Base-by-base conservation (phyloP, 192 early-diverging fungal species). In the Entomortierella beljakovae region DNA sequence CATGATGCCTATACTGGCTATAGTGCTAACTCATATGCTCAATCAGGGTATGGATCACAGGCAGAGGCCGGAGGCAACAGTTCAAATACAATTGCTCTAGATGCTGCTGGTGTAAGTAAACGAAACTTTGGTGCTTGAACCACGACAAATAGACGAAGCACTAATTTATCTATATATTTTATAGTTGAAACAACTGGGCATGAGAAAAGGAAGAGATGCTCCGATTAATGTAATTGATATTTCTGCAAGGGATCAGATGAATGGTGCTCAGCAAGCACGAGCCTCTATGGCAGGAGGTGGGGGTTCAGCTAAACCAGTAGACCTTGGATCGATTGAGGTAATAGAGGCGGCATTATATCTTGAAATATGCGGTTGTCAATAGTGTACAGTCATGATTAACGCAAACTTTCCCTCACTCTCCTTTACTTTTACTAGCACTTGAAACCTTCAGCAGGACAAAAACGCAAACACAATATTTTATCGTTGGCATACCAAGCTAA, bases 401-500 rank as follows among this genome's bases (percentile, higher is more conserved):
- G 8, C 9, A 26, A 11, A 16, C 20, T 46, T 31, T n/a, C 55
- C 13, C 16, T 42, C 23, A 1, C 1, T 60, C 23, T 43, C 37
- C 23, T 52, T 52, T 58, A 23, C 33, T 32, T 67, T 49, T 52
- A 7, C 8, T 71, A 88, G 81, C 82, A 84, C 51, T 75, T 87
- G 59, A 81, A 87, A 61, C 86, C 87, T 15, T 83, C 81, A 53
- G 80, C 81, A 38, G 70, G 72, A 61, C 90, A 93, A 68, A 92
- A 91, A 65, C 87, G 87, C 40, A 92, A 90, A 61, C 88, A 93
- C 81, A 94, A 94, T 61, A 87, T 93, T 61, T 90, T 93, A 89
- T 92, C 88, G 29, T 68, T 94, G 37, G 93, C 92, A 11, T 84
- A 87, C 51, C 89, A 93, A 69, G 90, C 93, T n/a, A 85, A 89